Percentiles rank a stretch among this genome's conserved stretches.
phyloP scores from a whole-genome alignment of 108 stramenopile genomes.

The Nitzschia sp. region DNA sequence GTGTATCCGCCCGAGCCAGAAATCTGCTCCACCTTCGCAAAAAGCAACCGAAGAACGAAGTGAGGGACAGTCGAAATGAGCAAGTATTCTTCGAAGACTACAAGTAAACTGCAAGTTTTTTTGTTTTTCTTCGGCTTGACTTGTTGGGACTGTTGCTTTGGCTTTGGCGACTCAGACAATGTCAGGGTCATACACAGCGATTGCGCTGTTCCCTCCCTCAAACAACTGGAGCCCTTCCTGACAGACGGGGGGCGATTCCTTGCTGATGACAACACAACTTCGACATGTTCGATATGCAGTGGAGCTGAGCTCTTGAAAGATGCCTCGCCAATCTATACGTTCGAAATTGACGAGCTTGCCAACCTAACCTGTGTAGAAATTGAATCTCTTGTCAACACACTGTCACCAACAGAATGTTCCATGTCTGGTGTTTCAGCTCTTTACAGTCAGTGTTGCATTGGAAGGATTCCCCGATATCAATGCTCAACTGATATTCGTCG shows the following conservation, averaged over 20 bases:
- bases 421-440: background rate
- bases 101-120: too few species aligned
- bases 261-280: background rate
- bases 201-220: too few species aligned
- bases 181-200: too few species aligned
- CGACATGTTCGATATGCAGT: conserved; percentile 11
- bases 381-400: background rate
- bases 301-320: background rate
- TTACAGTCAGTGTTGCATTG: conserved; percentile 7
- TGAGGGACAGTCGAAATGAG: too few species aligned
- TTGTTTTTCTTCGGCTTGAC: too few species aligned
- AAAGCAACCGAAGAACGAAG: too few species aligned
- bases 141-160: too few species aligned
- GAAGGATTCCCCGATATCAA: conserved; percentile 14
- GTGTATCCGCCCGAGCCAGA: too few species aligned
- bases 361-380: background rate
- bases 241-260: background rate
- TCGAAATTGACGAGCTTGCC: background rate
- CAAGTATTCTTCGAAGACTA: too few species aligned
- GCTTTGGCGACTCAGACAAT: too few species aligned
- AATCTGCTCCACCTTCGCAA: too few species aligned
- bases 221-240: too few species aligned
- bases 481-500: conserved; percentile 19
- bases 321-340: background rate
- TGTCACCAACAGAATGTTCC: background rate